Percentiles rank a stretch among this genome's conserved stretches.
phyloP scores from a whole-genome alignment of 1,284 basidiomycete species.

The Trametes pubescens region DNA sequence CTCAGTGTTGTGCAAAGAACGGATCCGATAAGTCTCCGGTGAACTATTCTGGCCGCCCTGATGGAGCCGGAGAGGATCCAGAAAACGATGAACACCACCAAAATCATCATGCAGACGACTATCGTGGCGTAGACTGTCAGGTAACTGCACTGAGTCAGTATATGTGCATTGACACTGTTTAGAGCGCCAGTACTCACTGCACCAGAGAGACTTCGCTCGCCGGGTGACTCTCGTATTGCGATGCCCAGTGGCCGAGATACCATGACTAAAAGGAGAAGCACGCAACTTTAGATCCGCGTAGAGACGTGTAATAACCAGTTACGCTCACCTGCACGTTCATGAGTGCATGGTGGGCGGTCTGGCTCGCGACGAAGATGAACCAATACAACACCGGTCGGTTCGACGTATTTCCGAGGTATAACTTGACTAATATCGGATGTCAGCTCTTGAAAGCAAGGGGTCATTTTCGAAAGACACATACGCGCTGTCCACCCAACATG shows the following conservation, averaged over 20 bases:
- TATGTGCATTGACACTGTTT: constrained; percentile 6
- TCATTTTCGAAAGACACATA: constrained; percentile 27
- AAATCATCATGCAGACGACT: constrained; percentile 40
- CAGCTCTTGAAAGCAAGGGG: constrained; percentile 30
- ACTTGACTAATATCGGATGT: constrained; percentile 41
- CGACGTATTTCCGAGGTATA: constrained; percentile 45
- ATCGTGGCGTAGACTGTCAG: constrained; percentile 52
- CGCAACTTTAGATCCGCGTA: constrained; percentile 15
- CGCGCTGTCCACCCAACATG: constrained; percentile 55
- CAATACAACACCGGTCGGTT: constrained; percentile 43
- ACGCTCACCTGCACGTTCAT: constrained; percentile 21
- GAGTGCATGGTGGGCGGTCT: neutral
- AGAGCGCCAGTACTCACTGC: constrained; percentile 28
- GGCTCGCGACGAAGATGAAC: constrained; percentile 36
- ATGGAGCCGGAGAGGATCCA: constrained; percentile 51
- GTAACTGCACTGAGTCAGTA: constrained; percentile 42
- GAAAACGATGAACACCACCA: constrained; percentile 41
- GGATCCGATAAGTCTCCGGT: constrained; percentile 59
- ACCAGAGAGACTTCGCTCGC: constrained; percentile 35
- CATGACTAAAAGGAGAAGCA: constrained; percentile 30
- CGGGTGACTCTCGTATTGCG: constrained; percentile 43
- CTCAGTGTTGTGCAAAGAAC: constrained; percentile 65
- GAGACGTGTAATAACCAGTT: no score
- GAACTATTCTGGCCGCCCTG: constrained; percentile 65
- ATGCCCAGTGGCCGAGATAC: constrained; percentile 44